Base-by-base conservation (phyloP, 495 filamentous ascomycete genomes). In the Tuber magnatum region DNA sequence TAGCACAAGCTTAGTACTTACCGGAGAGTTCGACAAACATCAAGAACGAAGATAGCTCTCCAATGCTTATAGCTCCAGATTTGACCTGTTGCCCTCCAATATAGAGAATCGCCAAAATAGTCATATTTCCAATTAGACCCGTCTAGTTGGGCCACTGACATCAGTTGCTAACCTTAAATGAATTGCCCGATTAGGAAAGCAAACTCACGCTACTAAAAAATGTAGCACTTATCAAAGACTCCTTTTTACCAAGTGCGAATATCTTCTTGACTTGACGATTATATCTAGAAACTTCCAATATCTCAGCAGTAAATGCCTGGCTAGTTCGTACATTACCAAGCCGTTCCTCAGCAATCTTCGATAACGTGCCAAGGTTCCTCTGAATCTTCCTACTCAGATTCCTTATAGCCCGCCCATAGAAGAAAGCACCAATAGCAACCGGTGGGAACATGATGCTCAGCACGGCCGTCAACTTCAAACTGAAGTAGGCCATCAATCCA, bases 291-390 rank as follows among this genome's bases (percentile, higher is more conserved):
- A 97, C 92, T 85, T 99, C 95, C 75, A 94, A 87, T 22, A 93
- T 88, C 84, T 99, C 95, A 38, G 93, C 96, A 6, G 90, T 94
- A 84, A 99, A 99, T 24, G 95, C 93, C 84, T 99, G 95, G 80
- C 91, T 93, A 0, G 95, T 99, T 82, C 93, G 91, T 69, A 99
- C 93, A 82, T 97, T 99, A 42, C 95, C 95, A 71, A 99, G 83
- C 39, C 95, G 89, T 82, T 99, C 95, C 84, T 99, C 96, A 0
- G 94, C 96, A 81, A 98, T 94, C 86, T 98, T 99, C 51, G 93
- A 95, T 75, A 99, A 84, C 10, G 91, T 90, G 69, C 95, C 95
- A 35, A 99, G 85, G 77, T 94, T 97, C 84, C 92, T 92, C 85
- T 99, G 95, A 44, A 97, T 95, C 82, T 92, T 90, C 48, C 94